These are phyloP conservation scores for Apiotrichum veenhuisii DNA, from an alignment of 1,284 basidiomycete species.

Conservation along the genomic window DNA sequence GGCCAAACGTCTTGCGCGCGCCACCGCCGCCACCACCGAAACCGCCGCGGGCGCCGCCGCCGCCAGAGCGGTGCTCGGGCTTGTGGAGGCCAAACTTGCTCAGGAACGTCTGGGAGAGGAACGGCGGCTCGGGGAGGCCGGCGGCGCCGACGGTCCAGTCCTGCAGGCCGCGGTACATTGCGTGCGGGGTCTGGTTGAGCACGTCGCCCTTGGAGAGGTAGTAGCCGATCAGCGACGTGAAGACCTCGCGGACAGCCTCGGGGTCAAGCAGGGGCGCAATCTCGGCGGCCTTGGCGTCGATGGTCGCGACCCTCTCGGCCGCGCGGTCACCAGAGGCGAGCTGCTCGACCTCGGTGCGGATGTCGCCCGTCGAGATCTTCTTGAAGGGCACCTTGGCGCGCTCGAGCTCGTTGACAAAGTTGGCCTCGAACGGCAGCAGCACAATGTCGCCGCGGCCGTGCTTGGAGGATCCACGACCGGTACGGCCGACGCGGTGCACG, in stretches of 20 bases:
- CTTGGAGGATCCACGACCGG: conserved; percentile 68
- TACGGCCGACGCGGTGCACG: conserved; percentile 86
- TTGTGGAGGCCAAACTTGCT: conserved; percentile 30
- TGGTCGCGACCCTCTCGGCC: conserved; percentile 20
- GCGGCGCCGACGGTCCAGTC: conserved; percentile 61
- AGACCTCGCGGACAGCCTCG: conserved; percentile 61
- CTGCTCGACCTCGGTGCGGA: conserved; percentile 55
- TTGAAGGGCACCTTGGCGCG: conserved; percentile 63
- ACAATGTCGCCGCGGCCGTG: conserved; percentile 83
- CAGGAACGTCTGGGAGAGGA: conserved; percentile 56
- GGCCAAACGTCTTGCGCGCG: conserved; percentile 1
- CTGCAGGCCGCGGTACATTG: conserved; percentile 62
- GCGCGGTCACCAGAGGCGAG: conserved; percentile 40
- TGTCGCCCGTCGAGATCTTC: conserved; percentile 56
- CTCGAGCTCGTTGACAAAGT: conserved; percentile 66
- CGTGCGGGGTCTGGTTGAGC: conserved; percentile 52
- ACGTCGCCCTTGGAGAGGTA: conserved; percentile 60
- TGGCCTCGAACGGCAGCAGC: conserved; percentile 75
- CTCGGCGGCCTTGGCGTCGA: conserved; percentile 50
- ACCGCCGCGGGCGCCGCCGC: not conserved
- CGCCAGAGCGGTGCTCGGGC: not conserved
- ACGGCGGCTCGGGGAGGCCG: conserved; percentile 56
- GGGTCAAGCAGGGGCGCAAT: conserved; percentile 55
- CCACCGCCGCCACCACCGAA: conserved; percentile 4
- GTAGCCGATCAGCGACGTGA: conserved; percentile 71